Conservation (phyloP, 192 early-diverging fungal genomes). For the Coemansia aciculifera region DNA sequence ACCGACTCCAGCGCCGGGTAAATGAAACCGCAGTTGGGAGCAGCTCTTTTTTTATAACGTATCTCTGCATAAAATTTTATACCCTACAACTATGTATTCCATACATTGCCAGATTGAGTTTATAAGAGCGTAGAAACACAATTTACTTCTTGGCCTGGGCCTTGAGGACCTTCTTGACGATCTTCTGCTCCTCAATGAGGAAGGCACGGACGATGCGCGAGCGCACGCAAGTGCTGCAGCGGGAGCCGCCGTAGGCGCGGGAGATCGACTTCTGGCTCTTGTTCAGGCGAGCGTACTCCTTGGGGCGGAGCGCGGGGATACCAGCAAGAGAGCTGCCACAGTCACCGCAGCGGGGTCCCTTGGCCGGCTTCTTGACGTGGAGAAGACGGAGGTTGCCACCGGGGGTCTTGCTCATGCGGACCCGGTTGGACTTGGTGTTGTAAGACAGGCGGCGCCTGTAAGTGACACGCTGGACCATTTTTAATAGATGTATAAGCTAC, state of each 20-base stretch:
- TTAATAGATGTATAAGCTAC: constrained; percentile 45
- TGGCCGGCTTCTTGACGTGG: constrained; percentile 90
- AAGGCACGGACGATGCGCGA: constrained; percentile 94
- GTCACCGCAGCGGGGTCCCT: constrained; percentile 95
- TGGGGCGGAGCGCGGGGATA: constrained; percentile 89
- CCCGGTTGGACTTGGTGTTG: constrained; percentile 89
- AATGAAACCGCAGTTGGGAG: neutral
- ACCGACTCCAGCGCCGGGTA: constrained; percentile 1
- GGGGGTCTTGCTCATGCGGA: constrained; percentile 77
- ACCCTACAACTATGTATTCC: neutral
- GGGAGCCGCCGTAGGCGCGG: constrained; percentile 97
- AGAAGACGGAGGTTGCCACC: constrained; percentile 87
- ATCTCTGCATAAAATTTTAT: neutral
- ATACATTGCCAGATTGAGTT: neutral
- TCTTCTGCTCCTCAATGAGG: constrained; percentile 99
- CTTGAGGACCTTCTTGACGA: constrained; percentile 99
- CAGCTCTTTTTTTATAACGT: neutral
- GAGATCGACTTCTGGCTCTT: constrained; percentile 90
- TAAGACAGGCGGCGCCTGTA: constrained; percentile 84
- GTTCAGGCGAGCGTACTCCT: constrained; percentile 86
- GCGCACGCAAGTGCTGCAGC: constrained; percentile 87
- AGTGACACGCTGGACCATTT: constrained; percentile 71
- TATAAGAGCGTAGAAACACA: constrained; percentile 6
- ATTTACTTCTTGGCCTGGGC: constrained; percentile 58
- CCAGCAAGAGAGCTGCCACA: constrained; percentile 89